Evolutionary conservation across 257 asterid species (phyloP).

Genomic region (Nicotiana undulata): DNA sequence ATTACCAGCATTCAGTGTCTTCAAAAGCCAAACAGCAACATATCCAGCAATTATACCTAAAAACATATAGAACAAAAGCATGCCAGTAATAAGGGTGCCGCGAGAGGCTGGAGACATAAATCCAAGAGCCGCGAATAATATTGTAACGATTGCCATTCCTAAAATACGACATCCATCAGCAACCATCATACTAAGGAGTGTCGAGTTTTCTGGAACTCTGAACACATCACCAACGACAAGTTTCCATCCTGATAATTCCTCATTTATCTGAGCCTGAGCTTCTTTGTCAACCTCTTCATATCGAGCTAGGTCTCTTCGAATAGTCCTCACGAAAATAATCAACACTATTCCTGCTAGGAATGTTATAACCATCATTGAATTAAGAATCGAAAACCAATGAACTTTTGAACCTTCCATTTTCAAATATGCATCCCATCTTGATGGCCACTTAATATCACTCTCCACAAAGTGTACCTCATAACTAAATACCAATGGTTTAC

Average conservation of each 20-base stretch:
- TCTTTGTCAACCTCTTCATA: conserved; percentile 23
- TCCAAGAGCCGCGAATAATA: conserved; percentile 19
- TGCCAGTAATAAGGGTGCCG: conserved; percentile 16
- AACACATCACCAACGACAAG: conserved; percentile 17
- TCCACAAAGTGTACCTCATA: conserved; percentile 21
- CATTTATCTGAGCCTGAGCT: conserved; percentile 18
- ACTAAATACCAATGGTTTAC: conserved; percentile 10
- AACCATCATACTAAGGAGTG: conserved; percentile 16
- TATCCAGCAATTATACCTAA: conserved; percentile 19
- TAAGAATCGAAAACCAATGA: conserved; percentile 23
- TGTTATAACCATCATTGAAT: conserved; percentile 18
- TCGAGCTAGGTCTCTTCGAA: conserved; percentile 18
- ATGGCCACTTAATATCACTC: conserved; percentile 25
- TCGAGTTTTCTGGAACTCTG: conserved; percentile 5
- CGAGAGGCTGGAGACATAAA: conserved; percentile 26
- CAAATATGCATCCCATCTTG: conserved; percentile 25
- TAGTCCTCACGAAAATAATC: conserved; percentile 17
- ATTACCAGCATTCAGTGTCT: conserved; percentile 8
- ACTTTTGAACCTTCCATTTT: conserved; percentile 27
- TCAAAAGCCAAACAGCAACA: conserved; percentile 20
- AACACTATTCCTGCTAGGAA: conserved; percentile 19
- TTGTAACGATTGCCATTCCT: conserved; percentile 21
- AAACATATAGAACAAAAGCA: conserved; percentile 17
- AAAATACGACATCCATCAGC: conserved; percentile 20
- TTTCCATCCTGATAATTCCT: conserved; percentile 24